A percentile compares a stretch with the other conserved stretches of the same genome.
phyloP scores from a whole-genome alignment of 441 rosid genomes.

The Erodium trifolium region DNA sequence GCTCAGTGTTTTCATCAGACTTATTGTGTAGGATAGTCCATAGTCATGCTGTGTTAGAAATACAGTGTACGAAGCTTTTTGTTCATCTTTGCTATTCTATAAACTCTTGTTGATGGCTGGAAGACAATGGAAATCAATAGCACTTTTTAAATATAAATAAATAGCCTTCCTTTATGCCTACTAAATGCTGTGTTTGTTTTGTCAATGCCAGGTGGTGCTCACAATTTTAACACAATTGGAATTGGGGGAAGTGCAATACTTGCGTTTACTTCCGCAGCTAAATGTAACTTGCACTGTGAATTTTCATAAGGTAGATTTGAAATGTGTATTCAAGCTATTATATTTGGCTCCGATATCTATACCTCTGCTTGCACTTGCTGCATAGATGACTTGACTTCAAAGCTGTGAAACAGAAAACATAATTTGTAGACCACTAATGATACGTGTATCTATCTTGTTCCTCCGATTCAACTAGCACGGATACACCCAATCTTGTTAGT shows the following conservation, averaged over 20 bases:
- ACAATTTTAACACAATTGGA: slow-evolving; percentile 82
- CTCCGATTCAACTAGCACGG: not conserved
- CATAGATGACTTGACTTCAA: not conserved
- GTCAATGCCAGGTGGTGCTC: slow-evolving; percentile 69
- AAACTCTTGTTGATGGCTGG: slow-evolving; percentile 9
- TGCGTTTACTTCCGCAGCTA: slow-evolving; percentile 62
- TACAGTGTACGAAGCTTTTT: not conserved
- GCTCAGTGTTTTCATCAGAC: not conserved
- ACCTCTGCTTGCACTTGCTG: slow-evolving; percentile 10
- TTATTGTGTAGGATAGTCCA: not conserved
- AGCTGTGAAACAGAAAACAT: not conserved
- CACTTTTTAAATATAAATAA: not conserved
- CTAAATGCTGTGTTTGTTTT: slow-evolving; percentile 14
- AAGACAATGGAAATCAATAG: not conserved
- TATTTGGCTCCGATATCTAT: not conserved
- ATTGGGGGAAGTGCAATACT: slow-evolving; percentile 69
- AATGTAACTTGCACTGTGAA: slow-evolving; percentile 67
- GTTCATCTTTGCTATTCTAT: not conserved
- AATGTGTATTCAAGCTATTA: slow-evolving; percentile 15
- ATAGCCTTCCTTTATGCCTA: not conserved
- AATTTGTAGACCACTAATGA: not conserved
- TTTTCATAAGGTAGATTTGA: slow-evolving; percentile 67
- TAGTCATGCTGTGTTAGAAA: not conserved
- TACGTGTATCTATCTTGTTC: not conserved
- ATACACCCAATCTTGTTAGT: not conserved